Percentiles rank a stretch among this genome's conserved stretches.
phyloP scores from a whole-genome alignment of 345 rosid species.

The Citrus mangshanensis region DNA sequence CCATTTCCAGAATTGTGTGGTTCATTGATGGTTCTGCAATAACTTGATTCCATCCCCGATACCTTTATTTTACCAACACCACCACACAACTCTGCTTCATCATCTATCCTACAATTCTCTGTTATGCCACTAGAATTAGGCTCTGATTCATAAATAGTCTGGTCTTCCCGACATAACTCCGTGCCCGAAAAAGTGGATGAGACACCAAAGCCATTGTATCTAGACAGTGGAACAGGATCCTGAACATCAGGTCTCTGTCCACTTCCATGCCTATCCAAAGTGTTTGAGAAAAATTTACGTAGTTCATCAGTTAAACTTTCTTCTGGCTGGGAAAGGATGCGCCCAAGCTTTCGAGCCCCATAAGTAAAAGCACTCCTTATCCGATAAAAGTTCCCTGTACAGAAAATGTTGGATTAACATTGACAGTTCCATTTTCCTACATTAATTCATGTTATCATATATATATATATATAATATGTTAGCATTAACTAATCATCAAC shows the following conservation, averaged over 20 bases:
- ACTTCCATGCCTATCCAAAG: conserved; percentile 72
- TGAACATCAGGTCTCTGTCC: conserved; percentile 83
- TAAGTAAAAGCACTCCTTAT: conserved; percentile 86
- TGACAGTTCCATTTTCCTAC: neutral
- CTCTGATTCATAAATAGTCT: conserved; percentile 33
- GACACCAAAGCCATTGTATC: conserved; percentile 34
- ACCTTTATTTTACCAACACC: conserved; percentile 12
- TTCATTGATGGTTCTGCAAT: conserved; percentile 22
- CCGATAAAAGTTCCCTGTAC: conserved; percentile 71
- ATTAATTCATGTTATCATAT: conserved; percentile 1
- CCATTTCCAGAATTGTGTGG: conserved; percentile 24
- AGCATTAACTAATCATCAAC: conserved; percentile 8
- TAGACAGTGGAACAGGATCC: conserved; percentile 41
- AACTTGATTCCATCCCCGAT: conserved; percentile 19
- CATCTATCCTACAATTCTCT: conserved; percentile 22
- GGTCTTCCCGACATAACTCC: conserved; percentile 47
- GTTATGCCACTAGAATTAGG: conserved; percentile 22
- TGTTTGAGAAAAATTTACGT: conserved; percentile 65
- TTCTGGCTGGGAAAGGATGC: conserved; percentile 51
- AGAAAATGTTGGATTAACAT: conserved; percentile 10
- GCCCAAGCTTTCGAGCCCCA: conserved; percentile 85
- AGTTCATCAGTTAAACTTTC: conserved; percentile 56
- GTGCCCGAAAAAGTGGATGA: conserved; percentile 25
- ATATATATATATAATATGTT: neutral
- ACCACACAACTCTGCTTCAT: conserved; percentile 17